Percentiles rank a stretch among this genome's conserved stretches.
Evolutionary conservation across 2,329 filamentous ascomycete species (phyloP).

Genomic region (Diaporthe longicolla): DNA sequence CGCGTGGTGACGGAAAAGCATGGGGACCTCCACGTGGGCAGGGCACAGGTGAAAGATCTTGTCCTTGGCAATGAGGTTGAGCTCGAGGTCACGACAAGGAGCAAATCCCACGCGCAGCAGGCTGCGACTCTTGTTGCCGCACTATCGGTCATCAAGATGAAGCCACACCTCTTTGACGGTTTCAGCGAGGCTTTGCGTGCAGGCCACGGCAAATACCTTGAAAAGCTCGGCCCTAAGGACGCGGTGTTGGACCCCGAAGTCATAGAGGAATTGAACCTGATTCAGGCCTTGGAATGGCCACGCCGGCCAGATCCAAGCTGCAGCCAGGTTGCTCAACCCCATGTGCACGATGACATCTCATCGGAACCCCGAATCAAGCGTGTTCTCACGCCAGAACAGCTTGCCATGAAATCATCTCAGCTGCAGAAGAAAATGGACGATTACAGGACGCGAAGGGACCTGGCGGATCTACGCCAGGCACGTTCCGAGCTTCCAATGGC

Average conservation of each 20-base stretch:
- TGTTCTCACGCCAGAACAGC: background rate
- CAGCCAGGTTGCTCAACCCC: no score
- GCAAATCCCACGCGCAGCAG: background rate
- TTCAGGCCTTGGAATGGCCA: background rate
- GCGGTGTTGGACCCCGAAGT: background rate
- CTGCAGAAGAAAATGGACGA: background rate
- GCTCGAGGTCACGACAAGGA: background rate
- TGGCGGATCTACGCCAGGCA: slow-evolving; percentile 11
- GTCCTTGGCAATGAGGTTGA: background rate
- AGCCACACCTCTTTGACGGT: background rate
- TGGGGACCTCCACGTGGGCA: background rate
- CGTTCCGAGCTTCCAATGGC: slow-evolving; percentile 38
- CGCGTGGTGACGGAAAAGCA: background rate
- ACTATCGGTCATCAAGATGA: background rate
- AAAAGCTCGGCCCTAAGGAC: background rate
- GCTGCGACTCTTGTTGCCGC: slow-evolving; percentile 20
- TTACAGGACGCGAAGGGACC: slow-evolving; percentile 13
- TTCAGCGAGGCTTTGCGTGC: slow-evolving; percentile 16
- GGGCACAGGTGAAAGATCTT: background rate
- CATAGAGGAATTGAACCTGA: background rate
- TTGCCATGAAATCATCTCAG: slow-evolving; percentile 10
- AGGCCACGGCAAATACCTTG: slow-evolving; percentile 22
- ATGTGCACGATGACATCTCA: background rate
- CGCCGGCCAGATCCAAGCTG: background rate
- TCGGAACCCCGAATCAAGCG: background rate